Base-by-base conservation (phyloP, 1,284 basidiomycete genomes). In the Irpex lacteus region DNA sequence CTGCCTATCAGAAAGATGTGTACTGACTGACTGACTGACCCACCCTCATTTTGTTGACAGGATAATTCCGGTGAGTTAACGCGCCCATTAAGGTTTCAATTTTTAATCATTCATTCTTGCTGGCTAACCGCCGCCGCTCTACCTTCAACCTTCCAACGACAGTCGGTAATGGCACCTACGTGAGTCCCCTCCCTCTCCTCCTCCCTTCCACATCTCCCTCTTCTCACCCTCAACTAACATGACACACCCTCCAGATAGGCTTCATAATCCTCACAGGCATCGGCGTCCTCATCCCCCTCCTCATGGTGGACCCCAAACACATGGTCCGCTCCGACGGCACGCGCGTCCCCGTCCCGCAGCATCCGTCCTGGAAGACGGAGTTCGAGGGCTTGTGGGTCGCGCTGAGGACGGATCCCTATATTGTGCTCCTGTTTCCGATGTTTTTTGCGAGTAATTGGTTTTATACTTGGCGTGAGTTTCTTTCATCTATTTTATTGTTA, bases 311-410 rank as follows among this genome's bases (percentile, higher is more conserved):
- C 66, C 90, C 91, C 1, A 73, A 78, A 53, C 86, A 83, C 65
- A 85, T 93, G 80, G 77, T 89, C 68, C 85, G 91, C 26, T 85
- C 84, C 3, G 90, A 92, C 69, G 91, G 91, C n/a, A 87, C 88
- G 2, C 87, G 82, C 70, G 84, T 92, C 60, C 77, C 77, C 4
- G 76, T 83, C 9, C 77, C 80, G 26, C 82, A 82, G 13, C 85
- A 91, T 40, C 88, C 90, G 8, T 89, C 88, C 1, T 92, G 90
- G 90, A 89, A 83, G 71, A 77, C 77, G 34, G 83, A 85, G 69
- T 77, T 85, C 59, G 77, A 77, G 63, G 81, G 79, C 13, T 77
- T 86, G n/a, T 86, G 79, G 71, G 79, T 81, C 47, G 79, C 79
- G 2, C 74, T 82, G 18, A 71, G 72, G n/a, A 80, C 78, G 1